Base-by-base conservation (phyloP, 768 basidiomycete species). In the Boletus rufocinnamomeus region DNA sequence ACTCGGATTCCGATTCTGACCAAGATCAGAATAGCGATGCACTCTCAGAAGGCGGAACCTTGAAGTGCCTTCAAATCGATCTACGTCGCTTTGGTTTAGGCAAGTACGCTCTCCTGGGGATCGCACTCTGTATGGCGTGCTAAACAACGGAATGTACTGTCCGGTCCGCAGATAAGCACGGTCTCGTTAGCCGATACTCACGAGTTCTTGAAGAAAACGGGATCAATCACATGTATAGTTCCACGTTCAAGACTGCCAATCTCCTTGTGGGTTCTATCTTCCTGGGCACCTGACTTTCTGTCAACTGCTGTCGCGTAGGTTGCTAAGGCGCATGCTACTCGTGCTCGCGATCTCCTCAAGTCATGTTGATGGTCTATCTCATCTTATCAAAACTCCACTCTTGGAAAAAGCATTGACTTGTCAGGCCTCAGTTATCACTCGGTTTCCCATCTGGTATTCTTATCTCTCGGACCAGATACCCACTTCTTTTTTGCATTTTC, bases 181-280 rank as follows among this genome's bases (percentile, higher is more conserved):
- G 91, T 35, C 79, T 93, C 9, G 88, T 91, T 48, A 89, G 84
- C 69, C 83, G 85, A 40, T 90, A 89, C 68, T 89, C 90, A 23
- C 82, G 82, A 9, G 82, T 89, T 23, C 81, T 92, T 14, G 86
- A 88, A 56, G 79, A 83, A 62, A 86, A 87, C 64, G 82, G 83
- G 13, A 86, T 93, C 68, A 89, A 91, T 73, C 88, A 91, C 68
- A 87, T 92, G 83, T 92, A 91, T 68, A 88, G 85, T 57, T 89
- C 88, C 45, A 91, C 90, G n/a, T 87, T 84, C 69, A 89, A 89
- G 74, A 88, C 87, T 7, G 90, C 90, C 56, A 92, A 93, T 72
- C 72, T 93, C 34, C 76, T 91, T 64, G 89, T 91, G 64, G 27
- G 63, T 63, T 52, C 60, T 76, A 67, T 53, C 44, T 55, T 63